Percentiles rank a stretch among this genome's conserved stretches.
These are phyloP conservation scores for Chaetothyriales sp. DNA, from an alignment of 2,329 filamentous ascomycete genomes.

Conservation along the genomic window DNA sequence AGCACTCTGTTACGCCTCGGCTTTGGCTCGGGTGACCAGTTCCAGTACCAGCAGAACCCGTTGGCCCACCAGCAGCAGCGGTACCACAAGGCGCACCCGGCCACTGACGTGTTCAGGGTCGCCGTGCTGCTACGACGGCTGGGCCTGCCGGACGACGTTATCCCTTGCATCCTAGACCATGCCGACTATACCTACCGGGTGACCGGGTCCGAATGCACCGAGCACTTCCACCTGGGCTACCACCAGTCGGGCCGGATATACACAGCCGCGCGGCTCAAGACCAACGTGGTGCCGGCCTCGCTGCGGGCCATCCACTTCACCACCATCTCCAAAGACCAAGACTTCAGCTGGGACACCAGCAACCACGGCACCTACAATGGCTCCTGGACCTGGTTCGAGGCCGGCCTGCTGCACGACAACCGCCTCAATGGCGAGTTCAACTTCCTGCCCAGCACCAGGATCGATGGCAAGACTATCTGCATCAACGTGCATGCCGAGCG, in stretches of 20 bases:
- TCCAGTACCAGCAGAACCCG: not conserved
- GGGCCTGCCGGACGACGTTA: not conserved
- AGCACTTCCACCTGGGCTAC: not conserved
- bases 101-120: not conserved
- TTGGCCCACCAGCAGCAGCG: no score
- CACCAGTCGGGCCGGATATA: not conserved
- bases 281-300: not conserved
- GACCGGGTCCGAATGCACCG: not conserved
- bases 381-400: conserved; percentile 6
- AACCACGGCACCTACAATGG: conserved; percentile 5
- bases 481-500: conserved; percentile 4
- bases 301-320: conserved; percentile 3
- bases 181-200: not conserved
- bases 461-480: conserved; percentile 1
- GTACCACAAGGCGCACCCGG: not conserved
- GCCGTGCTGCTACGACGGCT: not conserved
- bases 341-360: conserved; percentile 3
- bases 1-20: not conserved
- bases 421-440: not conserved
- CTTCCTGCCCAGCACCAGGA: not conserved
- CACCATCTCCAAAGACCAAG: conserved; percentile 2
- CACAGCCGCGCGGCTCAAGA: not conserved
- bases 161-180: not conserved
- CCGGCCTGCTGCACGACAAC: conserved; percentile 2
- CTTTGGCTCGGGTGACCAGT: not conserved